Conservation (phyloP, 2,329 filamentous ascomycete genomes). For the Hypoxylon sp. region DNA sequence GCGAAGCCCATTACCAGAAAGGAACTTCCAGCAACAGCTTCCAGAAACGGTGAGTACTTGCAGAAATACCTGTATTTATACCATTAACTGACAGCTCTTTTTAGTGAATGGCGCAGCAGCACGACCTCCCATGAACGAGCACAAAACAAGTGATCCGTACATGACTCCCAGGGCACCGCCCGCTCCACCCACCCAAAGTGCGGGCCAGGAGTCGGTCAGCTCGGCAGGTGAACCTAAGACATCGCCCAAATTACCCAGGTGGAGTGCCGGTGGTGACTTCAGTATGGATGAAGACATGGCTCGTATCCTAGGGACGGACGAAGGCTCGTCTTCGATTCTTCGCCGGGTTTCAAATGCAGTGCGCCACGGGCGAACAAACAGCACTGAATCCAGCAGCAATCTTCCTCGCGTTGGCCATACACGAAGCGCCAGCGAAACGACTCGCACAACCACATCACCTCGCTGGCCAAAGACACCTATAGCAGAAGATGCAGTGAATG, state of each 20-base stretch:
- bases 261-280: conserved; percentile 87
- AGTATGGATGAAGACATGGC: conserved; percentile 97
- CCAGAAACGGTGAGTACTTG: conserved; percentile 61
- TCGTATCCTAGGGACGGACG: conserved; percentile 85
- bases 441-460: conserved; percentile 73
- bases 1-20: conserved; percentile 74
- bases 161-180: conserved; percentile 72
- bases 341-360: conserved; percentile 94
- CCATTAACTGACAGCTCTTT: conserved; percentile 40
- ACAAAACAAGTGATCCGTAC: conserved; percentile 67
- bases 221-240: conserved; percentile 62
- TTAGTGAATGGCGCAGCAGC: conserved; percentile 58
- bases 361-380: conserved; percentile 91
- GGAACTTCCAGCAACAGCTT: conserved; percentile 66
- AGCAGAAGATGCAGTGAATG: conserved; percentile 66
- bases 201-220: conserved; percentile 64
- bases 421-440: conserved; percentile 77
- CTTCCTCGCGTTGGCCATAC: conserved; percentile 65
- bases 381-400: conserved; percentile 71
- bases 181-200: conserved; percentile 62
- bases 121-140: conserved; percentile 53
- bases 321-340: conserved; percentile 83
- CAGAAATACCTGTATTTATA: conserved; percentile 20
- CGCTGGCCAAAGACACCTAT: conserved; percentile 80
- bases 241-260: conserved; percentile 78